Evolutionary conservation across 164 flowering plant species (phyloP).

Genomic region (Taxillus chinensis): DNA sequence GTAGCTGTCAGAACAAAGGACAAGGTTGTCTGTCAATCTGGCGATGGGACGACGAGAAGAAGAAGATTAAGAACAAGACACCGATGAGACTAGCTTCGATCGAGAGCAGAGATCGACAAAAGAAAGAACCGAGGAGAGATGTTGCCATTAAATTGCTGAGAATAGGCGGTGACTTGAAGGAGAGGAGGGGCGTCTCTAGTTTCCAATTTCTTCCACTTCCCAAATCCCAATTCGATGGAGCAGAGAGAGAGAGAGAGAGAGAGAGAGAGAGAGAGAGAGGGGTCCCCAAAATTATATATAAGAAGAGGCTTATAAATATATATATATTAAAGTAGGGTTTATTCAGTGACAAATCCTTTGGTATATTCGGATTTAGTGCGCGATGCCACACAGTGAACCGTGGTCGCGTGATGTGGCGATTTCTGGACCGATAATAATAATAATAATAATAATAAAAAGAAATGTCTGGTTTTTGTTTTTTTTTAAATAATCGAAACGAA

Average conservation of each 20-base stretch:
- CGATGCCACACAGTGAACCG: no score
- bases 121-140: constrained; percentile 4
- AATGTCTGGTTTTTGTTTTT: no score
- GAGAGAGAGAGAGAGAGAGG: not conserved
- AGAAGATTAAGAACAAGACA: constrained; percentile 6
- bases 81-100: constrained; percentile 6
- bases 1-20: constrained; percentile 9
- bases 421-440: no score
- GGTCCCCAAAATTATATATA: not conserved
- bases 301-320: no score
- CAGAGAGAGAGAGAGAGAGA: not conserved
- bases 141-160: constrained; percentile 23
- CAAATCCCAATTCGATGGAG: not conserved
- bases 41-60: constrained; percentile 5
- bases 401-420: no score
- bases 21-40: constrained; percentile 14
- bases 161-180: not conserved
- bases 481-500: no score
- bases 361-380: no score
- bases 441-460: no score
- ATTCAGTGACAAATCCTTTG: no score
- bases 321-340: no score
- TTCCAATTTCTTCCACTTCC: not conserved
- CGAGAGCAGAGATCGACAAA: not conserved
- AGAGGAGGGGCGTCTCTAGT: not conserved